These are phyloP conservation scores for Raphanus sativus DNA, from an alignment of 345 rosid genomes.

Conservation along the genomic window DNA sequence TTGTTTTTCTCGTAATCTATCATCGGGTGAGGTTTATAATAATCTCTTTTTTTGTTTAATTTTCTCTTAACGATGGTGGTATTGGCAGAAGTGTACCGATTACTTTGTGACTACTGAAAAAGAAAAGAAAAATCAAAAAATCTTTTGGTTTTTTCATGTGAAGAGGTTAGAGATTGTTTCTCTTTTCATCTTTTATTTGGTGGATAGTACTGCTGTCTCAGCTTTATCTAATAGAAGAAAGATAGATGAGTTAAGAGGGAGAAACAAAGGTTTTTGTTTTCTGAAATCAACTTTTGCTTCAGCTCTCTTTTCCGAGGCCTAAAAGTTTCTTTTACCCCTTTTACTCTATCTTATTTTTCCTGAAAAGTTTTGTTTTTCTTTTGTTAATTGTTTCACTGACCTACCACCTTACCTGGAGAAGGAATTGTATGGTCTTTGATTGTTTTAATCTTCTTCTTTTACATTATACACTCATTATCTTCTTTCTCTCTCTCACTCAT, in stretches of 20 bases:
- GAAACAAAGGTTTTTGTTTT: constrained; percentile 37
- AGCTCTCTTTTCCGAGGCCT: constrained; percentile 28
- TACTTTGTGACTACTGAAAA: constrained; percentile 26
- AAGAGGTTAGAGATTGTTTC: constrained; percentile 8
- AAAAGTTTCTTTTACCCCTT: constrained; percentile 15
- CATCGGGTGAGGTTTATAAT: constrained; percentile 9
- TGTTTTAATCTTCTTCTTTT: constrained; percentile 29
- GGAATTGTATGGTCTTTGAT: constrained; percentile 34
- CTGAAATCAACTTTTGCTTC: constrained; percentile 35
- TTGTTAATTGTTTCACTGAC: constrained; percentile 36
- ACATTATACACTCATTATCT: constrained; percentile 6
- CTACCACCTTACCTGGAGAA: constrained; percentile 39
- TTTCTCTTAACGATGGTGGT: neutral
- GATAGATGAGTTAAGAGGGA: constrained; percentile 24
- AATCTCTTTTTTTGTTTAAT: neutral
- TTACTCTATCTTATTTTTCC: constrained; percentile 6
- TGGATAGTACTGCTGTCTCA: constrained; percentile 28
- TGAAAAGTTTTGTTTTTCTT: constrained; percentile 21
- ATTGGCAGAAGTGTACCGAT: constrained; percentile 10
- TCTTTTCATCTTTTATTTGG: constrained; percentile 13
- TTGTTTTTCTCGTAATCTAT: constrained; percentile 27
- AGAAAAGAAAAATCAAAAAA: constrained; percentile 25
- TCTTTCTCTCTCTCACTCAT: constrained; percentile 14
- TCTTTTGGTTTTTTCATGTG: constrained; percentile 37
- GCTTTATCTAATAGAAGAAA: constrained; percentile 36